Evolutionary conservation across 2,329 filamentous ascomycete genomes (phyloP), one percentile per base, ranked within the genome.

Genomic region (Nectriaceae sp.): DNA sequence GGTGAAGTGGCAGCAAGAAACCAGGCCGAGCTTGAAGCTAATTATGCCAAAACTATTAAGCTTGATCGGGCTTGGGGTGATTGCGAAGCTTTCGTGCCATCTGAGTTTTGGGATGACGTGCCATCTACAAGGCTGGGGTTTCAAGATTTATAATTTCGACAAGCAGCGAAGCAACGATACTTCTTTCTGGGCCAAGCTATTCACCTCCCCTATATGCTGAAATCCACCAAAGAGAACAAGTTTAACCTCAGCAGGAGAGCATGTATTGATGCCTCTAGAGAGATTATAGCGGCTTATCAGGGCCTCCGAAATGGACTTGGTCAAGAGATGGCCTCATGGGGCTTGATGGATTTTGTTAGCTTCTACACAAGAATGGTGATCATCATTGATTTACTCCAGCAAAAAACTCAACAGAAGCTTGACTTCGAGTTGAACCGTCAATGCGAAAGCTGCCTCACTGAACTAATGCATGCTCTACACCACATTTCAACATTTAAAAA

Each of bases 161-260:
- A 73, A 21, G 59, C 66, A 11, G 42, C 66, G 22, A 73, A 72
- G 29, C 68, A 77, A 31, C 63, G 67, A 44, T 71, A 71, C 49
- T 66, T 73, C 43, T 63, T 69, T 18, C 44, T 68, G 11, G 65
- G 66, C 21, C 66, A 71, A 37, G 47, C 74, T 35, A 58, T 77
- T 11, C 75, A 78, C 50, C 60, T 77, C 35, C 75, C 75, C 0
- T 75, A 75, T 47, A 72, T 77, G 65, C 60, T 75, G 13, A 68
- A 70, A 44, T 65, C 68, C 0, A 62, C 63, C 5, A 43, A 53
- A 3, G 67, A 76, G 20, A 56, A 61, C 20, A 60, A 59, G 33
- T 75, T 70, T 48, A 63, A 67, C 43, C 67, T 69, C 47, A 76
- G 68, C 36, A 67, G 69, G 26, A 50, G 60, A 6, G 59, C 65